Percentiles rank a stretch among this genome's conserved stretches.
phyloP scores from a whole-genome alignment of 2,329 filamentous ascomycete species.

The Colletotrichum viniferum region DNA sequence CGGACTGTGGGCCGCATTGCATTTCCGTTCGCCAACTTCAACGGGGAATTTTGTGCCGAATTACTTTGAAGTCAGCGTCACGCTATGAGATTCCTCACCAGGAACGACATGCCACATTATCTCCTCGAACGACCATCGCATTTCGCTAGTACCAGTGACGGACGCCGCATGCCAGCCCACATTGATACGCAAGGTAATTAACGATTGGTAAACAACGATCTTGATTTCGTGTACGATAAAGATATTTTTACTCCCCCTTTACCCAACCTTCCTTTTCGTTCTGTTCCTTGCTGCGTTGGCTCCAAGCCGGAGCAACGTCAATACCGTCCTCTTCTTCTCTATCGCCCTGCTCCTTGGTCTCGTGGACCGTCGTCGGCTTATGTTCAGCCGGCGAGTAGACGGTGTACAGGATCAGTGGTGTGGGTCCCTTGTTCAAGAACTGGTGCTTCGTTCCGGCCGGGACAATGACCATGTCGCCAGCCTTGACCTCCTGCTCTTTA shows the following conservation, averaged over 20 bases:
- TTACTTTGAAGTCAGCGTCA: background rate
- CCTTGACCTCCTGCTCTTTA: constrained; percentile 54
- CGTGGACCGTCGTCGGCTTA: constrained; percentile 61
- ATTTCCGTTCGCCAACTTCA: background rate
- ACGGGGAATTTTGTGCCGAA: background rate
- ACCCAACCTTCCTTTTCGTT: constrained; percentile 64
- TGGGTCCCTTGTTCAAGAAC: constrained; percentile 65
- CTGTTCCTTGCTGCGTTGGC: constrained; percentile 56
- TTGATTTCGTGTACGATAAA: background rate
- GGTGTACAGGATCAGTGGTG: constrained; percentile 65
- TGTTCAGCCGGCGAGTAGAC: constrained; percentile 69
- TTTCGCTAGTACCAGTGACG: background rate
- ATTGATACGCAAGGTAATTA: background rate
- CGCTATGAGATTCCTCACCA: background rate
- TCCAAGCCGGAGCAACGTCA: constrained; percentile 67
- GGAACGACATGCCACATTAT: background rate
- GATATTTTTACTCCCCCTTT: constrained; percentile 31
- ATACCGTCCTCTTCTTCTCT: constrained; percentile 64
- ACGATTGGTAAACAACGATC: background rate
- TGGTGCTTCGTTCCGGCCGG: constrained; percentile 70
- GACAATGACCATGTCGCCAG: constrained; percentile 47
- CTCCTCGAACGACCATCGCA: background rate
- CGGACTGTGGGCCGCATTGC: background rate
- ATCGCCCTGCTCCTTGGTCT: constrained; percentile 67
- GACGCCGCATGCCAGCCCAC: background rate